These are phyloP conservation scores for Trichoderma virens DNA, from an alignment of 495 filamentous ascomycete species.

Conservation along the genomic window DNA sequence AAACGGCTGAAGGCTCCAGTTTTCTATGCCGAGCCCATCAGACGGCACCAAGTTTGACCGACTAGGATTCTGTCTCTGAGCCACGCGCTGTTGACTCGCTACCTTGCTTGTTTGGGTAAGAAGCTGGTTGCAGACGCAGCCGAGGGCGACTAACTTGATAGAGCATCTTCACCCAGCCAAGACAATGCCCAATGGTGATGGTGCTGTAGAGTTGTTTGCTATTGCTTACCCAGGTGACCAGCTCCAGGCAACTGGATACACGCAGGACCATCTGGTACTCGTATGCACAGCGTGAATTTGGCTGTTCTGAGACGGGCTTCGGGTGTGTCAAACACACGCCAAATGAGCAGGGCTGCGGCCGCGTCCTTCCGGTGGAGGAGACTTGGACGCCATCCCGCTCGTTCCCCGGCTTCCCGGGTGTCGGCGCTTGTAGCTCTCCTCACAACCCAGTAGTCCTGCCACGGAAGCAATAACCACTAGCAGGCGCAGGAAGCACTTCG, in stretches of 20 bases:
- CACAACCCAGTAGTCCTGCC: not conserved
- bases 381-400: slow-evolving; percentile 1
- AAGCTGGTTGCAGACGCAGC: not conserved
- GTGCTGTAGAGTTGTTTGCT: not conserved
- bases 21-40: not conserved
- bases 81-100: not conserved
- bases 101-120: not conserved
- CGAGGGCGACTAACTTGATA: not conserved
- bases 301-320: not conserved
- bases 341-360: not conserved
- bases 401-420: slow-evolving; percentile 1
- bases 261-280: not conserved
- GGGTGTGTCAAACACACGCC: not conserved
- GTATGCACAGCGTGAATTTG: not conserved
- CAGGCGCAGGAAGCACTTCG: not conserved
- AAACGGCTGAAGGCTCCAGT: not conserved
- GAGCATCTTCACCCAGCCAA: not conserved
- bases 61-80: not conserved
- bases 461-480: not conserved
- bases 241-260: not conserved
- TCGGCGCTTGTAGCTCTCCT: not conserved
- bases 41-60: not conserved
- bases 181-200: not conserved
- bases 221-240: not conserved
- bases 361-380: not conserved